phyloP scores from a whole-genome alignment of 495 filamentous ascomycete species.

The Tuber indicum region DNA sequence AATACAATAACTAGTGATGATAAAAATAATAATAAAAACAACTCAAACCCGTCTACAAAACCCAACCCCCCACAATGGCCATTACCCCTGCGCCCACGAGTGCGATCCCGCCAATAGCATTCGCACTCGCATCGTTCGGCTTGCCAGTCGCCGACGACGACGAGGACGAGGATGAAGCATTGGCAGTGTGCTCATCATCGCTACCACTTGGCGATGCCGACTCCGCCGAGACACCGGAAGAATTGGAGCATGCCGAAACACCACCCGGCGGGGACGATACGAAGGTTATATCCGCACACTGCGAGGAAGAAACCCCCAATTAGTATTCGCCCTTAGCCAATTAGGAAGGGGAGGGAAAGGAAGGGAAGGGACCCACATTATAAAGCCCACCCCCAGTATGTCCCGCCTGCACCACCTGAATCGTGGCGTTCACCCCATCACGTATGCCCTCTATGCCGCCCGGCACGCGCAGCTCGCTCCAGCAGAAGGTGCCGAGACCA shows the following conservation, averaged over 20 bases:
- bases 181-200: neutral
- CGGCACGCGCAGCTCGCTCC: slow-evolving; percentile 46
- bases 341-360: neutral
- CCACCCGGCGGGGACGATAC: slow-evolving; percentile 43
- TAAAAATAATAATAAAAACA: slow-evolving; percentile 6
- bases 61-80: slow-evolving; percentile 18
- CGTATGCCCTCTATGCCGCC: slow-evolving; percentile 41
- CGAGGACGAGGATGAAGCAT: slow-evolving; percentile 10
- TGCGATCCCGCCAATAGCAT: slow-evolving; percentile 12
- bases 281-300: slow-evolving; percentile 62
- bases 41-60: slow-evolving; percentile 15
- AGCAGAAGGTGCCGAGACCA: slow-evolving; percentile 55
- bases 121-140: slow-evolving; percentile 1
- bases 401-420: slow-evolving; percentile 56
- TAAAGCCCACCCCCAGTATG: slow-evolving; percentile 53
- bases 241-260: slow-evolving; percentile 49
- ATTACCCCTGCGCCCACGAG: slow-evolving; percentile 25
- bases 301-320: neutral
- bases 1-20: slow-evolving; percentile 4
- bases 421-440: slow-evolving; percentile 56
- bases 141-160: slow-evolving; percentile 6
- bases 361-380: slow-evolving; percentile 45
- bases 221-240: slow-evolving; percentile 47
- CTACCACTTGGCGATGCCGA: slow-evolving; percentile 28
- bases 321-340: neutral